A percentile compares a stretch with the other conserved stretches of the same genome.
These are phyloP conservation scores for Ganoderma sp. DNA, from an alignment of 1,284 basidiomycete genomes.

Conservation along the genomic window DNA sequence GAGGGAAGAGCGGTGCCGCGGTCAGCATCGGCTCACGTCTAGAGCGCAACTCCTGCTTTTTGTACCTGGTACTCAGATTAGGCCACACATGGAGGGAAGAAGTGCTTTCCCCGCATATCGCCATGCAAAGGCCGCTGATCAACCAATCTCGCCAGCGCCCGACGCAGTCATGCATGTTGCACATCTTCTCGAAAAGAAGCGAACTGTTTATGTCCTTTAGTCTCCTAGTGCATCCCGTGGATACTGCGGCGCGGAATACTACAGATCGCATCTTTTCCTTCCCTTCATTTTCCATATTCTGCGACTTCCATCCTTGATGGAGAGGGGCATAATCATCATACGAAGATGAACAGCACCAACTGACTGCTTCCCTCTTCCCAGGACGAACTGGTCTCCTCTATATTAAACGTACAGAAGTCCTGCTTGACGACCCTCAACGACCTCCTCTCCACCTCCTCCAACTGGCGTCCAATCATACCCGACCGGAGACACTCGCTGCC, in stretches of 20 bases:
- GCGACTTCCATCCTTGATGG: background rate
- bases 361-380: constrained; percentile 34
- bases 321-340: background rate
- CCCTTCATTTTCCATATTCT: background rate
- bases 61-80: no score
- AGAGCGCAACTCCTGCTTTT: background rate
- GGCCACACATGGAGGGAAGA: no score
- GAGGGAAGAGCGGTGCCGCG: background rate
- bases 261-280: background rate
- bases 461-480: constrained; percentile 65
- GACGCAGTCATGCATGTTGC: background rate
- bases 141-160: background rate
- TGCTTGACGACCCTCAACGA: constrained; percentile 76
- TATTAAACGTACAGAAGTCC: constrained; percentile 70
- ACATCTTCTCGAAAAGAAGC: background rate
- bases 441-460: constrained; percentile 60
- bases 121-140: no score
- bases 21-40: background rate
- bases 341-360: background rate
- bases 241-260: background rate
- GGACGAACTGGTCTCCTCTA: constrained; percentile 71
- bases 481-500: constrained; percentile 71
- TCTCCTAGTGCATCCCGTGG: background rate
- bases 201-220: background rate
- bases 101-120: no score